phyloP scores from a whole-genome alignment of 306 rosid genomes.

The Boehmeria nivea region DNA sequence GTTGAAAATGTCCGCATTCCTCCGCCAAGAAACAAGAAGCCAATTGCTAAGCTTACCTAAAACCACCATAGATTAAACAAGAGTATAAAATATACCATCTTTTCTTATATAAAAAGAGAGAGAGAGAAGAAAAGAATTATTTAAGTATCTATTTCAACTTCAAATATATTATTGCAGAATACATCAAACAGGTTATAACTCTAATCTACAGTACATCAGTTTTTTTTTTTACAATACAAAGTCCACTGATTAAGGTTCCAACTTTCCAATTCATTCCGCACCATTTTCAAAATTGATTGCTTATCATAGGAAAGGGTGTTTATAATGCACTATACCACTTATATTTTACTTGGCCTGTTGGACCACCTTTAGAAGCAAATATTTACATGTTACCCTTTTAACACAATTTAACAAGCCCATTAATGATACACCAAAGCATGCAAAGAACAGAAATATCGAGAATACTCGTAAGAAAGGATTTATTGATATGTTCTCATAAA shows the following conservation, averaged over 20 bases:
- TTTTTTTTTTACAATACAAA: too few relatives aligned
- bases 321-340: too few relatives aligned
- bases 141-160: too few relatives aligned
- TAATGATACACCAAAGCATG: neutral
- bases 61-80: slow-evolving; percentile 6
- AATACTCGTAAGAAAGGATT: neutral
- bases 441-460: neutral
- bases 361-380: neutral
- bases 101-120: too few relatives aligned
- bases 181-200: too few relatives aligned
- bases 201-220: too few relatives aligned
- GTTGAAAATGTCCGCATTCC: slow-evolving; percentile 94
- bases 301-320: too few relatives aligned
- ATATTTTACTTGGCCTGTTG: neutral
- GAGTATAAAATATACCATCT: too few relatives aligned
- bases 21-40: slow-evolving; percentile 98
- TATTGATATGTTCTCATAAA: neutral
- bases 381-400: neutral
- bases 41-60: slow-evolving; percentile 90
- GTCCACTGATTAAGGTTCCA: neutral
- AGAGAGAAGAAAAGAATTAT: too few relatives aligned
- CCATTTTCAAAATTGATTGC: neutral
- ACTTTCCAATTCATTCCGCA: slow-evolving; percentile 6
- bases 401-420: neutral
- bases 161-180: too few relatives aligned